Evolutionary conservation across 352 stramenopile species (phyloP).

Genomic region (Phytophthora vignae): DNA sequence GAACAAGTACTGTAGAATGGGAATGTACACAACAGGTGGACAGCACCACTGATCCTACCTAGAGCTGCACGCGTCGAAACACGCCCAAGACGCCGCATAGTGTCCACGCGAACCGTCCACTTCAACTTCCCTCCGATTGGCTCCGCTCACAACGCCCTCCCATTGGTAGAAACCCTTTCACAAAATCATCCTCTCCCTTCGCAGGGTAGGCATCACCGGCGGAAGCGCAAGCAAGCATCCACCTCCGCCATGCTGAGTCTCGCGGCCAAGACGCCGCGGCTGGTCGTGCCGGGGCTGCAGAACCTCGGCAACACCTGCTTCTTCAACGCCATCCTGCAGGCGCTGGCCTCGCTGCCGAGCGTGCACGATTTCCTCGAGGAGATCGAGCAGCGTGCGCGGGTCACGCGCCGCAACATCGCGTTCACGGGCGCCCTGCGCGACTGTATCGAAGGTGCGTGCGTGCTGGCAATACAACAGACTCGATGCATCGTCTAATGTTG

Average conservation of each 20-base stretch:
- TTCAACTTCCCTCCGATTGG: slow-evolving; percentile 31
- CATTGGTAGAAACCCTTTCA: slow-evolving; percentile 26
- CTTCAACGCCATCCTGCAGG: slow-evolving; percentile 91
- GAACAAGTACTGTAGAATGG: too few species aligned
- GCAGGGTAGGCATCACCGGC: slow-evolving; percentile 11
- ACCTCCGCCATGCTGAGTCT: slow-evolving; percentile 19
- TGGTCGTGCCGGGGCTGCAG: slow-evolving; percentile 75
- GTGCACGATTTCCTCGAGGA: slow-evolving; percentile 78
- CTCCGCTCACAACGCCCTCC: not conserved
- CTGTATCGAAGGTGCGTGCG: slow-evolving; percentile 58
- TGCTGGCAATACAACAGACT: too few species aligned
- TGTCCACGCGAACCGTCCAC: not conserved
- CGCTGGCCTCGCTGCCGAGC: slow-evolving; percentile 72
- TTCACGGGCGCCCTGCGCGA: slow-evolving; percentile 74
- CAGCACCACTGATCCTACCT: not conserved
- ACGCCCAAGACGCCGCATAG: not conserved
- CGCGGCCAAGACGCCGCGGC: slow-evolving; percentile 31
- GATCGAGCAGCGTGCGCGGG: slow-evolving; percentile 57
- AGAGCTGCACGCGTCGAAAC: not conserved
- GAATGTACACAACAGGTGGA: not conserved
- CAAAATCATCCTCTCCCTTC: slow-evolving; percentile 20
- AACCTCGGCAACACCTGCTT: slow-evolving; percentile 94
- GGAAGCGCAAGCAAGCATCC: slow-evolving; percentile 21
- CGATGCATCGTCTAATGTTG: too few species aligned
- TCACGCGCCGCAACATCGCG: slow-evolving; percentile 41